Conservation (phyloP, 2,329 filamentous ascomycete genomes). For the Trichoderma sp. region DNA sequence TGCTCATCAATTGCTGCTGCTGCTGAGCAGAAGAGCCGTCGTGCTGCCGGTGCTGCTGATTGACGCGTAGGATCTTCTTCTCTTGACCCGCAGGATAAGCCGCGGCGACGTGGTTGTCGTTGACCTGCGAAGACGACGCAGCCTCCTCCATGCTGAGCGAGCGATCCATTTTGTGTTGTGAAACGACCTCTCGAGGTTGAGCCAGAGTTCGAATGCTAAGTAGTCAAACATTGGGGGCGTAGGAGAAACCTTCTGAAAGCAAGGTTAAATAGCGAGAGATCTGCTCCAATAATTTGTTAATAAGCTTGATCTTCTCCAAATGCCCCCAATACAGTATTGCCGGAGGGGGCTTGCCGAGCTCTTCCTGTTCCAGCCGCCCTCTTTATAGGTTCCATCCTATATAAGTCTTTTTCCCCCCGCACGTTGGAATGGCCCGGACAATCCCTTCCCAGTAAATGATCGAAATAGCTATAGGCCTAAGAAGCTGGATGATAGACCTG, state of each 20-base stretch:
- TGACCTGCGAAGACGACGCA: background rate
- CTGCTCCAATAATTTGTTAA: background rate
- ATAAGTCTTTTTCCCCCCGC: constrained; percentile 5
- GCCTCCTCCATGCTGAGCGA: constrained; percentile 5
- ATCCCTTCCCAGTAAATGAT: constrained; percentile 6
- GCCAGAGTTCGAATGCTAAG: background rate
- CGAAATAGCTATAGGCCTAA: background rate
- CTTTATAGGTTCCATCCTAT: background rate
- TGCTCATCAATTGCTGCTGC: background rate
- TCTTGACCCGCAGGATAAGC: background rate
- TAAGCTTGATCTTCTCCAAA: background rate
- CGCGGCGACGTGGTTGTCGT: background rate
- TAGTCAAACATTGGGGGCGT: background rate
- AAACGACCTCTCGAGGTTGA: background rate
- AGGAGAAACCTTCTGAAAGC: background rate
- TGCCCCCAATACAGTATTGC: background rate
- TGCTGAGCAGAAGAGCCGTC: background rate
- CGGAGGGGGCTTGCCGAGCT: background rate
- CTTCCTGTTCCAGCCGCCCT: no score
- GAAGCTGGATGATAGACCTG: background rate
- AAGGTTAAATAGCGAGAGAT: background rate
- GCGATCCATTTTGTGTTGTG: background rate
- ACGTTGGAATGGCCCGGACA: constrained; percentile 14
- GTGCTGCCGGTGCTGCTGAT: background rate
- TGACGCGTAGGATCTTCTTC: background rate